Conservation (phyloP, 805 yeast species). For the Metschnikowia aberdeeniae region DNA sequence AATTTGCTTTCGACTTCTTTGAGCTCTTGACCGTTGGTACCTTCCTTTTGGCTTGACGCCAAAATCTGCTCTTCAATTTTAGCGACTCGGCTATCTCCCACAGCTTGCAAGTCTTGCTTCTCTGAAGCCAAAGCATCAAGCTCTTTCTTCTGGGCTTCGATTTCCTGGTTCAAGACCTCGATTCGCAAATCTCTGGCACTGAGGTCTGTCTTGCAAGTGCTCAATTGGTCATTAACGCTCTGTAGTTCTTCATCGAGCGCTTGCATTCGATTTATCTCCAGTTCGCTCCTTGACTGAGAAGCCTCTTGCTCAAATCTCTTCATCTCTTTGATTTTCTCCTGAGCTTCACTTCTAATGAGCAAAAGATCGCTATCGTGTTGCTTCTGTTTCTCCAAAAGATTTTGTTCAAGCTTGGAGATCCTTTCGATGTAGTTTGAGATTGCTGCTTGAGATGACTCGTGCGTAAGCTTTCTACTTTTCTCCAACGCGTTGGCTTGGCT, state of each 20-base stretch:
- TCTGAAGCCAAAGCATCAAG: slow-evolving; percentile 1
- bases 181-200: slow-evolving; percentile 3
- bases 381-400: slow-evolving; percentile 10
- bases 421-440: slow-evolving; percentile 18
- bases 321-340: slow-evolving; percentile 4
- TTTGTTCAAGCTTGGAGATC: slow-evolving; percentile 11
- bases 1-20: slow-evolving; percentile 1
- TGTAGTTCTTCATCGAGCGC: background rate
- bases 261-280: background rate
- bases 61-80: slow-evolving; percentile 4
- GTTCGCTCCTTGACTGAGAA: background rate
- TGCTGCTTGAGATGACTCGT: slow-evolving; percentile 47
- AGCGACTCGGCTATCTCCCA: background rate
- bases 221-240: slow-evolving; percentile 3
- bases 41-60: background rate
- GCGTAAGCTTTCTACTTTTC: slow-evolving; percentile 44
- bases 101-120: background rate
- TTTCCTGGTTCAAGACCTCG: slow-evolving; percentile 3
- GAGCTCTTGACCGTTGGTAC: background rate
- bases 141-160: slow-evolving; percentile 2
- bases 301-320: slow-evolving; percentile 3
- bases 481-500: slow-evolving; percentile 27
- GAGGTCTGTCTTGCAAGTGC: background rate
- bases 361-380: slow-evolving; percentile 8
- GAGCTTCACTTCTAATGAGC: slow-evolving; percentile 4